A percentile compares a stretch with the other conserved stretches of the same genome.
These are phyloP conservation scores for Boletus rex-veris DNA, from an alignment of 768 basidiomycete species.

Conservation along the genomic window DNA sequence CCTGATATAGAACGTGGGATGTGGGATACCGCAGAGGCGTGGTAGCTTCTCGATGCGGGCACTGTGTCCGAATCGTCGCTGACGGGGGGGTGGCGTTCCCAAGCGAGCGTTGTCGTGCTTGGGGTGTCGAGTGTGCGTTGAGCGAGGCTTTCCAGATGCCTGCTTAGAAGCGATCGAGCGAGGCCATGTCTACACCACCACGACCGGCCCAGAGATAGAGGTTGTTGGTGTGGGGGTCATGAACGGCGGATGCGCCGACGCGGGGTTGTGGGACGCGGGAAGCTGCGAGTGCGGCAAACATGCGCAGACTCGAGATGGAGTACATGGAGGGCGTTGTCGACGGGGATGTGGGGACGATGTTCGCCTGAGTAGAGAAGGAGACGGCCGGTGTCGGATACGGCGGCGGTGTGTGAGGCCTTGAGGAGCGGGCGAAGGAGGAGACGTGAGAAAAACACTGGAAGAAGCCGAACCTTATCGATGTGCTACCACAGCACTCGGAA, in stretches of 20 bases:
- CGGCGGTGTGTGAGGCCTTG: too few species aligned
- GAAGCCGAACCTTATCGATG: too few species aligned
- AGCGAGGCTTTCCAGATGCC: conserved; percentile 30
- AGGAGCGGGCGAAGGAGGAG: too few species aligned
- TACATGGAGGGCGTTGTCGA: too few species aligned
- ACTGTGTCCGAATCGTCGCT: conserved; percentile 23
- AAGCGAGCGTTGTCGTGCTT: neutral
- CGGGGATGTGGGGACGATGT: too few species aligned
- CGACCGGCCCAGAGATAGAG: conserved; percentile 47
- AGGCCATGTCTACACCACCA: conserved; percentile 40
- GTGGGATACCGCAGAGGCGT: conserved; percentile 25
- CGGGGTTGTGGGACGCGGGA: neutral
- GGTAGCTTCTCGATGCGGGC: conserved; percentile 37
- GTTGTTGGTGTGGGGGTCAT: conserved; percentile 12
- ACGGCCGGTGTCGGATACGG: too few species aligned
- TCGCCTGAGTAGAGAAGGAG: too few species aligned
- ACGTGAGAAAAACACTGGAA: too few species aligned
- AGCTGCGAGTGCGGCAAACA: too few species aligned
- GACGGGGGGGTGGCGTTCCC: conserved; percentile 11
- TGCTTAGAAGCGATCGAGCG: conserved; percentile 28
- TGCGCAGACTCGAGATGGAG: too few species aligned
- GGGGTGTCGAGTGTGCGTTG: neutral
- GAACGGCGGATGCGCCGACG: conserved; percentile 21
- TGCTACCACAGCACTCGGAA: too few species aligned
- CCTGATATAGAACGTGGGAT: too few species aligned